phyloP scores from a whole-genome alignment of 2,329 filamentous ascomycete species.

The Alternaria conjuncta region DNA sequence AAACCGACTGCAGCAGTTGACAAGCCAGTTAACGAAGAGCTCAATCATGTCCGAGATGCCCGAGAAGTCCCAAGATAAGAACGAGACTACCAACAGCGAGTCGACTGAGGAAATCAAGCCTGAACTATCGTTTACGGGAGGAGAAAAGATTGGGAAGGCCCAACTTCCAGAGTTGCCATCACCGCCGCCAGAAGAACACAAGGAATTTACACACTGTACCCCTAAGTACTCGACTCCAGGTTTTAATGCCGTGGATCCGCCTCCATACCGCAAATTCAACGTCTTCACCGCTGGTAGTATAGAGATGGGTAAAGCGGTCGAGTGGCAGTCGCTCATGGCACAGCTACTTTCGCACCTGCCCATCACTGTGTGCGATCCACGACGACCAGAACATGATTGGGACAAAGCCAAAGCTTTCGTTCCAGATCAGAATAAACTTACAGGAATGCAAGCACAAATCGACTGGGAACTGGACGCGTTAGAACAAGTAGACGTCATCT shows the following conservation, averaged over 20 bases:
- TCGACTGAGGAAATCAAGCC: neutral
- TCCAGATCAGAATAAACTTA: neutral
- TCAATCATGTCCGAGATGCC: neutral
- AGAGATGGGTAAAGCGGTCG: slow-evolving; percentile 50
- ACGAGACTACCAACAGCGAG: neutral
- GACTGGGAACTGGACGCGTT: slow-evolving; percentile 68
- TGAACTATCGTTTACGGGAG: neutral
- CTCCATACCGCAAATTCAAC: slow-evolving; percentile 38
- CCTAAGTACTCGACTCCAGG: slow-evolving; percentile 3
- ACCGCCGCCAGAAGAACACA: no score
- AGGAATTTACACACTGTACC: no score
- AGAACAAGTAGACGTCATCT: slow-evolving; percentile 60
- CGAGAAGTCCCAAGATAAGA: slow-evolving; percentile 2
- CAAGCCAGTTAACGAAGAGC: slow-evolving; percentile 9
- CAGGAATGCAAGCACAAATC: slow-evolving; percentile 52
- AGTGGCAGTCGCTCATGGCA: slow-evolving; percentile 61
- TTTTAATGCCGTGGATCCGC: neutral
- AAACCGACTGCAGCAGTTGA: slow-evolving; percentile 9
- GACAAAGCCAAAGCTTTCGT: no score
- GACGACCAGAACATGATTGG: slow-evolving; percentile 47
- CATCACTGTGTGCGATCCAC: slow-evolving; percentile 65
- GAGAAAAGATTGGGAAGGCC: neutral
- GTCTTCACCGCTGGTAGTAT: slow-evolving; percentile 68
- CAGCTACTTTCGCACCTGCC: slow-evolving; percentile 50
- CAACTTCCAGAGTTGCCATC: slow-evolving; percentile 11